phyloP scores from a whole-genome alignment of 2,329 filamentous ascomycete species.

The Thielaviopsis musarum region DNA sequence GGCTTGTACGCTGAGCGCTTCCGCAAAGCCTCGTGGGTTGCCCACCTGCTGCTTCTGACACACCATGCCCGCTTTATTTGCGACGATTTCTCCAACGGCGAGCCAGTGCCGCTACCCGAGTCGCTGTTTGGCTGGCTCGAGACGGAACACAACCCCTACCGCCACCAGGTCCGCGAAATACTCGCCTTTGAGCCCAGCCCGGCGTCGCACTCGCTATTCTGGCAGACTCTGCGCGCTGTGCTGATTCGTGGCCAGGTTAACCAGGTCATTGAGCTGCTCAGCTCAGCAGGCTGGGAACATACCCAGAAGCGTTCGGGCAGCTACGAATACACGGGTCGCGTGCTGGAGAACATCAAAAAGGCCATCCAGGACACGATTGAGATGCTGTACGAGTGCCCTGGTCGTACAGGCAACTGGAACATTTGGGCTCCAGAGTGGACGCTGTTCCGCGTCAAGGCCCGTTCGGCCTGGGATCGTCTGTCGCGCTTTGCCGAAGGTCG shows the following conservation, averaged over 20 bases:
- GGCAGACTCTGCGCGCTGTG: conserved; percentile 64
- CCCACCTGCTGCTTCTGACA: conserved; percentile 59
- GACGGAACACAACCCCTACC: conserved; percentile 54
- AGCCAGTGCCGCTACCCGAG: conserved; percentile 47
- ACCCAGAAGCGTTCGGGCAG: conserved; percentile 52
- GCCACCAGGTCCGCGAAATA: conserved; percentile 49
- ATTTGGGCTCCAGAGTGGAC: conserved; percentile 68
- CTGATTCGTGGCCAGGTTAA: conserved; percentile 59
- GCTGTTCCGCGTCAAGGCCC: conserved; percentile 61
- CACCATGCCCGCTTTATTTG: conserved; percentile 45
- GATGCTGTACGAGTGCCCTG: conserved; percentile 59
- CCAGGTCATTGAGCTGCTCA: conserved; percentile 50
- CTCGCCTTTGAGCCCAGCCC: conserved; percentile 51
- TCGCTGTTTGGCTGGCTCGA: conserved; percentile 73
- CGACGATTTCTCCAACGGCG: conserved; percentile 21
- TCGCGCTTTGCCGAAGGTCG: conserved; percentile 63
- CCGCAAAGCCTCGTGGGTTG: conserved; percentile 64
- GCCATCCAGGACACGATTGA: conserved; percentile 52
- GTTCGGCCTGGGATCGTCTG: conserved; percentile 51
- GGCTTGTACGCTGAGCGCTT: conserved; percentile 44
- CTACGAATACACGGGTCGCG: conserved; percentile 53
- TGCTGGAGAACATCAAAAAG: conserved; percentile 61
- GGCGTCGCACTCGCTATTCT: conserved; percentile 61
- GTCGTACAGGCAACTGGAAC: conserved; percentile 58
- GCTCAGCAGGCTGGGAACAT: conserved; percentile 60